Percentiles rank a stretch among this genome's conserved stretches.
Evolutionary conservation across 2,329 filamentous ascomycete genomes (phyloP).

Genomic region (Calonectria multiphialidica): DNA sequence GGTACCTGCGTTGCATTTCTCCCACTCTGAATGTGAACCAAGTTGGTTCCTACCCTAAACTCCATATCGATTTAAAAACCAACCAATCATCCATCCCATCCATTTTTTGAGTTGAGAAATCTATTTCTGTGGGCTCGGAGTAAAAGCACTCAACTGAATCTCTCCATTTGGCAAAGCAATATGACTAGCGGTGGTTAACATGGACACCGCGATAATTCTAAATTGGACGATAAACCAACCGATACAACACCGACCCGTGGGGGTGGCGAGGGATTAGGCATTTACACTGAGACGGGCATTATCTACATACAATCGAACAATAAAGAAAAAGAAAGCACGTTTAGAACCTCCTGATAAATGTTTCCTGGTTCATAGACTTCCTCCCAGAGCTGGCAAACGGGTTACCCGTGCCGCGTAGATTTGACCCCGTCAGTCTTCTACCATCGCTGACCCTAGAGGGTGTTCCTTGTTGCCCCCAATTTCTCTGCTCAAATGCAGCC

Average conservation of each 20-base stretch:
- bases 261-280: not conserved
- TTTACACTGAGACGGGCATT: constrained; percentile 13
- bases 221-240: not conserved
- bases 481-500: constrained; percentile 68
- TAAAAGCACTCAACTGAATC: not conserved
- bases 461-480: constrained; percentile 52
- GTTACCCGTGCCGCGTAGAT: constrained; percentile 44
- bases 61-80: too few species aligned
- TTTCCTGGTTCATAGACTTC: constrained; percentile 53
- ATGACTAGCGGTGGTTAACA: not conserved
- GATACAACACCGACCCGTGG: not conserved
- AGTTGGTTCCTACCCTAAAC: not conserved
- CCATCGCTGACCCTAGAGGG: constrained; percentile 54
- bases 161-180: not conserved
- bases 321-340: not conserved
- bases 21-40: not conserved
- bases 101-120: too few species aligned
- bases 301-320: constrained; percentile 10
- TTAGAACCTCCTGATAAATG: constrained; percentile 29
- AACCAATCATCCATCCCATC: too few species aligned
- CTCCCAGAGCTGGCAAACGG: constrained; percentile 55
- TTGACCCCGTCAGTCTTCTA: constrained; percentile 42
- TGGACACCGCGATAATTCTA: not conserved
- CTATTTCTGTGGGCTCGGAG: too few species aligned
- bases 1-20: too few species aligned